Base-by-base conservation (phyloP, 2,329 filamentous ascomycete genomes). In the Paracorniculantispora psalliotae region DNA sequence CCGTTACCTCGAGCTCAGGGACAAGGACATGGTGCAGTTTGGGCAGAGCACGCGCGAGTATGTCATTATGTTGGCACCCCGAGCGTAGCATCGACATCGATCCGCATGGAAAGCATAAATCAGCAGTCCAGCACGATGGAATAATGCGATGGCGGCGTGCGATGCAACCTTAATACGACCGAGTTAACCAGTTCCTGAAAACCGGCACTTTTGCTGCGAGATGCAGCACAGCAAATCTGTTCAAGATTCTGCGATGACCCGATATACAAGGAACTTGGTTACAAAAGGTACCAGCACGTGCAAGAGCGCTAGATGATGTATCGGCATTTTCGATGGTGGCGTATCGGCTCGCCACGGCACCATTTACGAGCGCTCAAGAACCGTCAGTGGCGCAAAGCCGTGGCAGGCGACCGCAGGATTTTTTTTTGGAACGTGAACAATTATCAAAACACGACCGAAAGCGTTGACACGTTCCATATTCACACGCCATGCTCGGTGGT, bases 41-140 rank as follows among this genome's bases (percentile, higher is more conserved):
- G 94, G 92, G 10, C 81, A 89, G 61, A 96, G 91, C 70, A 89
- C 90, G 61, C 84, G 92, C 67, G 94, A 99, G 74, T 99, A 97
- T 72, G 91, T 99, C n/a, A 73, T 97, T 61, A 94, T 97, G 90
- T 81, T 97, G 60, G 81, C 83, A 37, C 80, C 81, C 3, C 74
- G 74, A 52, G 72, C 75, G 48, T 81, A 63, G 47, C 30, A 56
- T 15, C 9, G 15, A 12, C 47, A 33, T 7, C 30, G 8, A 35
- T 26, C 2, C 19, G 30, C 54, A 39, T 30, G 33, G 9, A 12
- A 41, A 39, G 44, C n/a, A 28, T 26, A 35, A 41, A 10, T 8
- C 6, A 13, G 49, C 8, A 33, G 15, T 15, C 26, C 23, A 9
- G 15, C 19, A 17, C 9, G 41, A 35, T 28, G 25, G 17, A 37